A percentile compares a stretch with the other conserved stretches of the same genome.
Conservation (phyloP, 1,139 yeast genomes). For the Candida sp. region DNA sequence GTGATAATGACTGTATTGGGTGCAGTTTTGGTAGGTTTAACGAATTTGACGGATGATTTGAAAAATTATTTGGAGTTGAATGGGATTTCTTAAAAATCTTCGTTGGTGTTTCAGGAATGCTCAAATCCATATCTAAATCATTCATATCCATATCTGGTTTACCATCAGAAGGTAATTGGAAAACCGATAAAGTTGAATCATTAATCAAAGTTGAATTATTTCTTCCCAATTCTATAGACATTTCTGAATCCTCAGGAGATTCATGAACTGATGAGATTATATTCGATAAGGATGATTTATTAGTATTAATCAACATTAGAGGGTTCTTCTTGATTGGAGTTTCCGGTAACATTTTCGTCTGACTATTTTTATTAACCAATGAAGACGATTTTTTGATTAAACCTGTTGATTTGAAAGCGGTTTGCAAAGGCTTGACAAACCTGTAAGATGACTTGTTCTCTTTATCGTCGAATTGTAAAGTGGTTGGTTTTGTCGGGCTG, state of each 20-base stretch:
- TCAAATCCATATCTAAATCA: slow-evolving; percentile 24
- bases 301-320: slow-evolving; percentile 30
- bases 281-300: slow-evolving; percentile 15
- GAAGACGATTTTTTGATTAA: slow-evolving; percentile 66
- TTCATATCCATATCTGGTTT: slow-evolving; percentile 4
- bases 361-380: slow-evolving; percentile 12
- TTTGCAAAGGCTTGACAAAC: slow-evolving; percentile 78
- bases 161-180: slow-evolving; percentile 23
- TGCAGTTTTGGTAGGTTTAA: not conserved
- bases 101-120: slow-evolving; percentile 44
- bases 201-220: slow-evolving; percentile 17
- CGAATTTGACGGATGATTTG: slow-evolving; percentile 15
- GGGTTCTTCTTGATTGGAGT: slow-evolving; percentile 77
- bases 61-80: slow-evolving; percentile 30
- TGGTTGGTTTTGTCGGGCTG: not conserved
- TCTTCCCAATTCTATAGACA: slow-evolving; percentile 43
- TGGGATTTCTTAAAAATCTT: slow-evolving; percentile 31
- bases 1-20: not conserved
- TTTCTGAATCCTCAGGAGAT: slow-evolving; percentile 19
- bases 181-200: slow-evolving; percentile 26
- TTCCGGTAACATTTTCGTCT: slow-evolving; percentile 57
- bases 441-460: slow-evolving; percentile 52
- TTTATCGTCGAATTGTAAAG: slow-evolving; percentile 22
- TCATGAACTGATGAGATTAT: slow-evolving; percentile 17
- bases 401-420: slow-evolving; percentile 80